A percentile compares a stretch with the other conserved stretches of the same genome.
phyloP scores from a whole-genome alignment of 257 asterid species.

The Linaria vulgaris region DNA sequence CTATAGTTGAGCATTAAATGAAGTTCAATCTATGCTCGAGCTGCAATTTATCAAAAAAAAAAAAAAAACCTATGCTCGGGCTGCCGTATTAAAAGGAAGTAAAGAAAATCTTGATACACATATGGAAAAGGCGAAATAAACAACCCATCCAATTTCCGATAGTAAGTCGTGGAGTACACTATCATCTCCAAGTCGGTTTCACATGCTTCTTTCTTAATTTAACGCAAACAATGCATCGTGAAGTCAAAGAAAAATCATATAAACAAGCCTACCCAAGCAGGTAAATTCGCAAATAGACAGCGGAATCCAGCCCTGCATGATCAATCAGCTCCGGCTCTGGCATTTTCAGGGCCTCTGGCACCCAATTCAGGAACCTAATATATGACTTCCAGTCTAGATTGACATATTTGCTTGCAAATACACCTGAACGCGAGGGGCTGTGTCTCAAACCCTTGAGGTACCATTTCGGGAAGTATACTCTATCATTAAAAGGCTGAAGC shows the following conservation, averaged over 20 bases:
- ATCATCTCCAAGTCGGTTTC: too few relatives aligned
- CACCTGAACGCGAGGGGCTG: constrained; percentile 74
- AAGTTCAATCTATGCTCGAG: too few relatives aligned
- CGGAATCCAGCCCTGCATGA: constrained; percentile 96
- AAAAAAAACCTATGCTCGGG: too few relatives aligned
- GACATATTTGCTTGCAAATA: constrained; percentile 54
- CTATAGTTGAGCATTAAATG: too few relatives aligned
- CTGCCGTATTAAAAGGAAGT: too few relatives aligned
- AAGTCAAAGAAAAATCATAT: constrained; percentile 3
- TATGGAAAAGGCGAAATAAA: too few relatives aligned
- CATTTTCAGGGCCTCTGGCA: constrained; percentile 94
- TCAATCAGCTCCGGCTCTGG: constrained; percentile 95
- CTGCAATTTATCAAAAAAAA: too few relatives aligned
- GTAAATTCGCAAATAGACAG: constrained; percentile 85
- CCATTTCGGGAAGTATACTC: constrained; percentile 98
- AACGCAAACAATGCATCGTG: neutral
- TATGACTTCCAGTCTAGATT: constrained; percentile 93
- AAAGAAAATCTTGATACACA: too few relatives aligned
- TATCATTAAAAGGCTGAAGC: constrained; percentile 90
- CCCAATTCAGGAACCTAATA: constrained; percentile 82
- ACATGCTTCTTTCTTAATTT: too few relatives aligned
- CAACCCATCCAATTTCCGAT: too few relatives aligned
- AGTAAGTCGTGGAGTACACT: too few relatives aligned
- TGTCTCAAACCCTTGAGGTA: constrained; percentile 88
- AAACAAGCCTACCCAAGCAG: constrained; percentile 74